Conservation (phyloP, 2,329 filamentous ascomycete genomes). For the Cordyceps fumosorosea region DNA sequence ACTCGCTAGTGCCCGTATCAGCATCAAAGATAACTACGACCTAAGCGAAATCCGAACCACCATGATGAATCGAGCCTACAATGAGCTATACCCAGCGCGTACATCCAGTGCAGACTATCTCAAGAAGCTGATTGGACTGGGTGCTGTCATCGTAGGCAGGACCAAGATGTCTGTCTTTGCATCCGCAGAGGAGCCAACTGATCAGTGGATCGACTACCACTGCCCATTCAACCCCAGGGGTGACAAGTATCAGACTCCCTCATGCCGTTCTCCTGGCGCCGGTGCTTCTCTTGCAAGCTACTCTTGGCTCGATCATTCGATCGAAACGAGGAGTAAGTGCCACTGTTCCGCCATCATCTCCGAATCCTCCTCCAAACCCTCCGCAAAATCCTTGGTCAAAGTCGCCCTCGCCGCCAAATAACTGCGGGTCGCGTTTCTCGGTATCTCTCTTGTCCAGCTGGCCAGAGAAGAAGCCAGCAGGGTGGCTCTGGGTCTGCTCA, state of each 20-base stretch:
- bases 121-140: constrained; percentile 49
- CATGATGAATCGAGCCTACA: constrained; percentile 49
- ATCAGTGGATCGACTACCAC: constrained; percentile 32
- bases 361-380: no score
- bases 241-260: constrained; percentile 22
- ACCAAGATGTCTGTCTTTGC: constrained; percentile 39
- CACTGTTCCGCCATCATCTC: background rate
- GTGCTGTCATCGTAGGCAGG: constrained; percentile 43
- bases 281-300: constrained; percentile 24
- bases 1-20: constrained; percentile 43
- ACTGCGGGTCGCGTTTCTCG: no score
- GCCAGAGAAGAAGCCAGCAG: no score
- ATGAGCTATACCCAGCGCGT: constrained; percentile 41
- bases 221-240: constrained; percentile 25
- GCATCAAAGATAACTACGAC: constrained; percentile 53
- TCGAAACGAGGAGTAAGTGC: constrained; percentile 18
- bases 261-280: constrained; percentile 22
- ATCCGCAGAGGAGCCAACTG: constrained; percentile 33
- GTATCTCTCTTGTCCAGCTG: no score
- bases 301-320: constrained; percentile 22
- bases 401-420: no score
- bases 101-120: constrained; percentile 42
- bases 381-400: no score
- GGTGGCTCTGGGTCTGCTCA: no score
- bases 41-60: constrained; percentile 44